Percentiles rank a stretch among this genome's conserved stretches.
These are phyloP conservation scores for Verruconis gallopava DNA, from an alignment of 2,329 filamentous ascomycete genomes.

Conservation along the genomic window DNA sequence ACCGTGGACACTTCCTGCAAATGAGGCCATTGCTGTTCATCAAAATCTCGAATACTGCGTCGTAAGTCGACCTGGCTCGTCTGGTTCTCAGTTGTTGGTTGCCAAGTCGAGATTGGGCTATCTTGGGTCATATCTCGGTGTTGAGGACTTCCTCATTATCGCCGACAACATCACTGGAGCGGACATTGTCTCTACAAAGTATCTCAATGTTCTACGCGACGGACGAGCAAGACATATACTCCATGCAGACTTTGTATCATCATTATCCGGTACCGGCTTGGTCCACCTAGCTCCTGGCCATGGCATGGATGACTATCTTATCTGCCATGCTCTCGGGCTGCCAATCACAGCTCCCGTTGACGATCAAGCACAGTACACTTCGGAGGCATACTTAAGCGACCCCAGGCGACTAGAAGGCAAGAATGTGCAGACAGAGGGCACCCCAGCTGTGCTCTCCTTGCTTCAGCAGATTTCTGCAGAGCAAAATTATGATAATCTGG, in stretches of 20 bases:
- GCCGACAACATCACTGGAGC: conserved; percentile 23
- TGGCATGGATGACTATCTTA: conserved; percentile 90
- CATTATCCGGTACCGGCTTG: conserved; percentile 83
- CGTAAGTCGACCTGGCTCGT: conserved; percentile 33
- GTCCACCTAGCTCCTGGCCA: conserved; percentile 92
- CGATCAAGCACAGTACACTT: conserved; percentile 67
- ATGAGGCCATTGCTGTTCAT: conserved; percentile 76
- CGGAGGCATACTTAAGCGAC: conserved; percentile 60
- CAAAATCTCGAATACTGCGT: conserved; percentile 61
- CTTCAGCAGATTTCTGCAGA: conserved; percentile 26
- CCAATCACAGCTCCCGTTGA: conserved; percentile 65
- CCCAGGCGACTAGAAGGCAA: conserved; percentile 54
- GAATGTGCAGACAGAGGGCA: conserved; percentile 58
- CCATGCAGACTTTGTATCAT: conserved; percentile 77
- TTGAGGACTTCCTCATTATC: conserved; percentile 34
- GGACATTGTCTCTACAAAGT: conserved; percentile 5
- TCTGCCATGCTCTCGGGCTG: conserved; percentile 58
- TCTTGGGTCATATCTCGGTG: conserved; percentile 19
- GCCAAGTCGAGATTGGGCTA: conserved; percentile 57
- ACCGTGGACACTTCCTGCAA: conserved; percentile 92
- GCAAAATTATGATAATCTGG: conserved; percentile 19
- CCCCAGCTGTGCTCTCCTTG: conserved; percentile 54
- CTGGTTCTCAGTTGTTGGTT: conserved; percentile 35
- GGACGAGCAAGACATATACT: conserved; percentile 52
- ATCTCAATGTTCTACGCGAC: not conserved